Evolutionary conservation across 345 rosid species (phyloP).

Genomic region (Sonneratia alba): DNA sequence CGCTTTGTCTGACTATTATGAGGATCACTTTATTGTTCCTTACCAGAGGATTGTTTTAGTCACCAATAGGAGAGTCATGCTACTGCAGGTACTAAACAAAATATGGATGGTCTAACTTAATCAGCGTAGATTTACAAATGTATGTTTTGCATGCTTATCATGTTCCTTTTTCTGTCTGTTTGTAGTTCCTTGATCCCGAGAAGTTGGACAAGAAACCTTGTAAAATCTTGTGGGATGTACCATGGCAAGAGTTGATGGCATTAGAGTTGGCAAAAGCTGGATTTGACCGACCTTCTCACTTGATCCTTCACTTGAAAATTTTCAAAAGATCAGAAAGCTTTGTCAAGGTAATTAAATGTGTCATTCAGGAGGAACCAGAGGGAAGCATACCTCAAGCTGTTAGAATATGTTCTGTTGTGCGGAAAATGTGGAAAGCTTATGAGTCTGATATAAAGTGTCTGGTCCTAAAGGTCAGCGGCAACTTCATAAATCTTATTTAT

Average conservation of each 20-base stretch:
- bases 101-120: not conserved
- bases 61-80: constrained; percentile 71
- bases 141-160: constrained; percentile 9
- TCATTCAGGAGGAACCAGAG: constrained; percentile 43
- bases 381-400: constrained; percentile 70
- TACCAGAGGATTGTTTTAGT: constrained; percentile 71
- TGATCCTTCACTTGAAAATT: constrained; percentile 79
- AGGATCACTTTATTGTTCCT: constrained; percentile 72
- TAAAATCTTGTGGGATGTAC: constrained; percentile 95
- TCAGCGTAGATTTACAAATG: not conserved
- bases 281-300: constrained; percentile 58
- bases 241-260: constrained; percentile 93
- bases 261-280: constrained; percentile 94
- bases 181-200: constrained; percentile 57
- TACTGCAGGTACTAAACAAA: constrained; percentile 57
- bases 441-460: constrained; percentile 51
- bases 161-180: constrained; percentile 11
- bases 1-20: constrained; percentile 81
- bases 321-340: constrained; percentile 80
- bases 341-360: constrained; percentile 80
- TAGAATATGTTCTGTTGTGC: constrained; percentile 68
- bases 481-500: not conserved
- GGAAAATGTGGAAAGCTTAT: constrained; percentile 77
- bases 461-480: constrained; percentile 49
- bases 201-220: constrained; percentile 87